Evolutionary conservation across 371 early-diverging fungal species (phyloP), one percentile per base, ranked within the genome.

Genomic region (Mucor velutinosus): DNA sequence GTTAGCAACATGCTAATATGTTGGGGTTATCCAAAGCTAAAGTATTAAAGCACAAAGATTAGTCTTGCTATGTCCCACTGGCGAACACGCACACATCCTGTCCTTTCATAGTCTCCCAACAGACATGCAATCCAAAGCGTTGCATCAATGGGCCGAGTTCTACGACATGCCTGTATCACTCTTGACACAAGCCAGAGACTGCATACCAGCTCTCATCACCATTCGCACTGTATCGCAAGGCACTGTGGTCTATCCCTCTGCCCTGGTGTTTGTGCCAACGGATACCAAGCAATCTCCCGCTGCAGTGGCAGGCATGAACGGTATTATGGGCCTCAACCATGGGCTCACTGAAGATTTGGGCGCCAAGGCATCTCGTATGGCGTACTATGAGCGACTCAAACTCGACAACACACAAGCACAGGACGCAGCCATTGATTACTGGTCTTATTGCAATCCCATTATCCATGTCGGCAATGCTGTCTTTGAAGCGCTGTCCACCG

Each of bases 261-360:
- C 41, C 21, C 69, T 81, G 21, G 62, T 79, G 14, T 81, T 81
- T 63, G 69, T 77, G 10, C 69, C 74, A 6, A 75, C 76, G 0
- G 67, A 75, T 25, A 73, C 70, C 32, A 73, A 75, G 51, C n/a
- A 61, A 11, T 62, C 69, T 3, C 69, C 77, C 6, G 62, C 68
- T 15, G 41, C 69, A 7, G 51, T 72, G 7, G 65, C 77, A 15
- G 77, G 77, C 0, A 69, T 75, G 64, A 71, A 71, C n/a, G 77
- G 81, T 1, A 64, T 67, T 2, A 47, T 71, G 25, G 65, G 74
- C 0, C 65, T 70, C 17, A 76, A 81, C 25, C 71, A 67, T 37
- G 81, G 81, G 0, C 41, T 69, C 7, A 73, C 69, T 3, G 82
- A 82, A 58, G 78, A 76, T 30, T 61, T 82, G 45, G 80, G 76